A percentile compares a stretch with the other conserved stretches of the same genome.
Evolutionary conservation across 192 early-diverging fungal genomes (phyloP).

Genomic region (Endogone sp.): DNA sequence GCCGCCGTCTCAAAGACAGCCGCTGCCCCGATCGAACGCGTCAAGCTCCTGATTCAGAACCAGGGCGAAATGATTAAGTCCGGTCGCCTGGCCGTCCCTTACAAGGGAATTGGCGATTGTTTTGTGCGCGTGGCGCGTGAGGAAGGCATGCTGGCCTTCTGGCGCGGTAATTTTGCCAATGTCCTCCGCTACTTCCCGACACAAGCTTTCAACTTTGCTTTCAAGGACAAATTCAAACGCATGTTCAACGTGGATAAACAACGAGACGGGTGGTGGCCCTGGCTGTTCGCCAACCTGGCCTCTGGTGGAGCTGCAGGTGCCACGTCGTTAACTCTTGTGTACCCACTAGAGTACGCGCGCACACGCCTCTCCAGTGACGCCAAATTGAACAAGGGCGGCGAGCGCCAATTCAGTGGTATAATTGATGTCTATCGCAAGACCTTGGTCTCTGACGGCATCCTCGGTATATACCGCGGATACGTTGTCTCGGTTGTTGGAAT

Average conservation of each 20-base stretch:
- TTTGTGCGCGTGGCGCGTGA: constrained; percentile 71
- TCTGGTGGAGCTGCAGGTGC: constrained; percentile 82
- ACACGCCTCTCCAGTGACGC: constrained; percentile 75
- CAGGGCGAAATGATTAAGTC: constrained; percentile 36
- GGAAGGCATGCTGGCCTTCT: constrained; percentile 59
- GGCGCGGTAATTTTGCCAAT: constrained; percentile 80
- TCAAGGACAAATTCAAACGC: constrained; percentile 84
- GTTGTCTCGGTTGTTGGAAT: constrained; percentile 80
- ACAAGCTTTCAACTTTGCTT: constrained; percentile 84
- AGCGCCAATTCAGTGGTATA: constrained; percentile 77
- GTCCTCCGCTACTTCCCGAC: constrained; percentile 87
- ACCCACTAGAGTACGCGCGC: constrained; percentile 85
- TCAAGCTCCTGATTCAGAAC: constrained; percentile 78
- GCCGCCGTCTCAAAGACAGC: constrained; percentile 61
- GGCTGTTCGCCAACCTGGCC: constrained; percentile 74
- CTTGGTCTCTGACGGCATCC: constrained; percentile 58
- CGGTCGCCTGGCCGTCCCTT: constrained; percentile 32
- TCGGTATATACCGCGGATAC: constrained; percentile 83
- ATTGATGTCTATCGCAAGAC: constrained; percentile 56
- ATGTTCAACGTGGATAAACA: constrained; percentile 62
- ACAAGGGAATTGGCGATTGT: constrained; percentile 76
- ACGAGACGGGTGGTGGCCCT: constrained; percentile 58
- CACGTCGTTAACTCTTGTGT: constrained; percentile 70
- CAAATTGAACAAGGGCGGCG: constrained; percentile 37
- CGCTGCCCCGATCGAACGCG: constrained; percentile 63